Conservation (phyloP, 306 rosid species). For the Calophaca sinica region DNA sequence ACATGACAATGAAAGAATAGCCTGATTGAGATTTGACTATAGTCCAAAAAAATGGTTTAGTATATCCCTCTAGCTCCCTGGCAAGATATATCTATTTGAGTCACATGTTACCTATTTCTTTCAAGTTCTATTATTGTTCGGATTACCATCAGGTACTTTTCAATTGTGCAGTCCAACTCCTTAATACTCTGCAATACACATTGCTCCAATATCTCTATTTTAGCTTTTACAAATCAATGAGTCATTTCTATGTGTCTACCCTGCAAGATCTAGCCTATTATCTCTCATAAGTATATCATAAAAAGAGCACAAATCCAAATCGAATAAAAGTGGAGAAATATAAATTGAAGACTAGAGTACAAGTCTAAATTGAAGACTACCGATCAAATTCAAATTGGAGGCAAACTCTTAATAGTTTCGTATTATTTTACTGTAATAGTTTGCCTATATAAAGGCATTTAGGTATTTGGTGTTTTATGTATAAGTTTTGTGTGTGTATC, state of each 20-base stretch:
- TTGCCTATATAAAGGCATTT: too few relatives aligned
- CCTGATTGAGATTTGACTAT: background rate
- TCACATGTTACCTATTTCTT: background rate
- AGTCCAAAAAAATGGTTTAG: background rate
- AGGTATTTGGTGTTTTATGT: too few relatives aligned
- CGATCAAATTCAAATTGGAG: too few relatives aligned
- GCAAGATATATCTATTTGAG: too few relatives aligned
- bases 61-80: background rate
- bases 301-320: too few relatives aligned
- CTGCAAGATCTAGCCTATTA: background rate
- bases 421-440: too few relatives aligned
- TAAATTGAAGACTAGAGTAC: too few relatives aligned
- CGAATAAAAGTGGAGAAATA: too few relatives aligned
- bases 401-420: too few relatives aligned
- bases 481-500: too few relatives aligned
- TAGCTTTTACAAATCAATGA: background rate
- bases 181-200: background rate
- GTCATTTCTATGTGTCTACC: background rate
- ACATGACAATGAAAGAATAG: conserved; percentile 6
- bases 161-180: background rate
- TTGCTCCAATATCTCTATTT: background rate
- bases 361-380: too few relatives aligned
- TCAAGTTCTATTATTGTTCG: background rate
- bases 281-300: too few relatives aligned
- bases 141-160: conserved; percentile 33